phyloP scores from a whole-genome alignment of 371 early-diverging fungal genomes.

The Nosema muscidifuracis region DNA sequence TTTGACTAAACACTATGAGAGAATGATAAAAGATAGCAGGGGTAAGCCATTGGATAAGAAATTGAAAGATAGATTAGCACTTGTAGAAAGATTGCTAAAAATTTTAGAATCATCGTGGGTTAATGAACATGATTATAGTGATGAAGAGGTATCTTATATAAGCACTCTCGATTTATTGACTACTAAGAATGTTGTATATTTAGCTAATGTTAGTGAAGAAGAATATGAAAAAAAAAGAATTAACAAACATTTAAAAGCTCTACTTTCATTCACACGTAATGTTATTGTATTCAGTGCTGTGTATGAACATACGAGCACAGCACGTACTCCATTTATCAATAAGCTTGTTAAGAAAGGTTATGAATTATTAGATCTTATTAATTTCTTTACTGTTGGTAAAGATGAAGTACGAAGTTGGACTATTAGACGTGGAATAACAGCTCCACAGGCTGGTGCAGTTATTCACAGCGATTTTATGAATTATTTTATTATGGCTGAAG shows the following conservation, averaged over 20 bases:
- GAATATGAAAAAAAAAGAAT: conserved; percentile 79
- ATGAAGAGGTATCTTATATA: conserved; percentile 72
- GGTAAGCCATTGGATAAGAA: conserved; percentile 53
- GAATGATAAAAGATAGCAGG: conserved; percentile 47
- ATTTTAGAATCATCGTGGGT: conserved; percentile 76
- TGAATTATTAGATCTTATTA: conserved; percentile 74
- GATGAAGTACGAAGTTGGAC: conserved; percentile 68
- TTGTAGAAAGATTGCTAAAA: conserved; percentile 68
- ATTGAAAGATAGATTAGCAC: conserved; percentile 51
- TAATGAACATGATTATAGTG: conserved; percentile 74
- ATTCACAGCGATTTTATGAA: conserved; percentile 87
- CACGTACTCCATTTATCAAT: conserved; percentile 64
- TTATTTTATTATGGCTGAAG: conserved; percentile 92
- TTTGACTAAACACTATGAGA: conserved; percentile 65
- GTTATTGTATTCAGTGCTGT: conserved; percentile 55
- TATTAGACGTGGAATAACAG: conserved; percentile 72
- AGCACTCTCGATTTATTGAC: conserved; percentile 80
- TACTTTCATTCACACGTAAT: conserved; percentile 47
- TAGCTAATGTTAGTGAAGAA: conserved; percentile 80
- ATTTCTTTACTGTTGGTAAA: conserved; percentile 90
- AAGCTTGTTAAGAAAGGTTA: conserved; percentile 86
- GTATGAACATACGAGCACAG: not conserved
- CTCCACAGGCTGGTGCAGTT: conserved; percentile 88
- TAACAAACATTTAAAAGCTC: conserved; percentile 65
- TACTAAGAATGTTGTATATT: conserved; percentile 89